These are phyloP conservation scores for Colletotrichum scovillei DNA, from an alignment of 2,329 filamentous ascomycete genomes.

Conservation along the genomic window DNA sequence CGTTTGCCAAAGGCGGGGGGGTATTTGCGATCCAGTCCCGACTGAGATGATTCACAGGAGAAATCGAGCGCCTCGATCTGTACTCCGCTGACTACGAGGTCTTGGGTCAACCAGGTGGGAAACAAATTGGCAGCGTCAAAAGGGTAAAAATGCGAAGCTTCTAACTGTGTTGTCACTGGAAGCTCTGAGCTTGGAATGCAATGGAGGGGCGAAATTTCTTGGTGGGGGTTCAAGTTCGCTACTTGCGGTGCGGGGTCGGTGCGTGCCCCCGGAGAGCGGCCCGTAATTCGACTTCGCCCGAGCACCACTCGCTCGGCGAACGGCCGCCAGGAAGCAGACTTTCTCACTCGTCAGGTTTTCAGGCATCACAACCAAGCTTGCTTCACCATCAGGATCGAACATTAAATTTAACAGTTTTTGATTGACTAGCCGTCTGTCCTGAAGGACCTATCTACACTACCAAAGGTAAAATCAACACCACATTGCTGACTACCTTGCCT, in stretches of 20 bases:
- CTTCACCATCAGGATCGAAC: neutral
- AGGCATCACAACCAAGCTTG: neutral
- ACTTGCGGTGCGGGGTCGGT: constrained; percentile 19
- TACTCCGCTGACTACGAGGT: neutral
- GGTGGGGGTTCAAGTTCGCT: constrained; percentile 12
- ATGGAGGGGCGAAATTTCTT: constrained; percentile 34
- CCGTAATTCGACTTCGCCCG: neutral
- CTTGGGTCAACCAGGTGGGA: neutral
- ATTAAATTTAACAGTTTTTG: constrained; percentile 9
- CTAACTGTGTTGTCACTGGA: neutral
- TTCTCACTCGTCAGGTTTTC: neutral
- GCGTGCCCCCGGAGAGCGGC: constrained; percentile 1
- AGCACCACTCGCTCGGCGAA: neutral
- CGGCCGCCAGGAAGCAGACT: neutral
- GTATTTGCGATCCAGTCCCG: neutral
- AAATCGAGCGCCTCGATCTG: neutral
- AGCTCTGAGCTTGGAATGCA: constrained; percentile 12
- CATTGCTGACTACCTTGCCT: neutral
- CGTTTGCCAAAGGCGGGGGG: too few species aligned
- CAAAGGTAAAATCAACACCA: neutral
- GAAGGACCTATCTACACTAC: constrained; percentile 14
- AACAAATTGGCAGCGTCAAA: neutral
- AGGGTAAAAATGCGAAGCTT: neutral
- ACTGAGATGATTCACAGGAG: neutral
- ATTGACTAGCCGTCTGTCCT: neutral